A percentile compares a stretch with the other conserved stretches of the same genome.
Evolutionary conservation across 2,329 filamentous ascomycete species (phyloP).

Genomic region (Aspergillus aculeatinus): DNA sequence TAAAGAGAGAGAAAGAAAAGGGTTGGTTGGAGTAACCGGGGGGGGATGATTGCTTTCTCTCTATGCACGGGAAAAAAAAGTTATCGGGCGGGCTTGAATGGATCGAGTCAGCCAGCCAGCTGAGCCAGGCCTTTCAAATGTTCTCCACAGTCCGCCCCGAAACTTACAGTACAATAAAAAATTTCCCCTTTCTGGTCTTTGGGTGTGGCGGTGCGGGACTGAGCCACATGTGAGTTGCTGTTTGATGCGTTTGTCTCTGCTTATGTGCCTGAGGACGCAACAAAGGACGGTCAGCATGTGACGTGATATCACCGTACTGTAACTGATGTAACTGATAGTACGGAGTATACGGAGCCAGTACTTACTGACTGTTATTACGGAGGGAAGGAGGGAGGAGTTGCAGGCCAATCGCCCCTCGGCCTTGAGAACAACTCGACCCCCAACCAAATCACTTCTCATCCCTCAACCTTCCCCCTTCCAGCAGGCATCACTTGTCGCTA

Average conservation of each 20-base stretch:
- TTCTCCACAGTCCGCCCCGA: slow-evolving; percentile 14
- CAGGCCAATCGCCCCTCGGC: neutral
- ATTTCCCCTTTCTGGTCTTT: slow-evolving; percentile 14
- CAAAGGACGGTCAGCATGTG: slow-evolving; percentile 32
- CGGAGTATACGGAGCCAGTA: no score
- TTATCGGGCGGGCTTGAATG: slow-evolving; percentile 23
- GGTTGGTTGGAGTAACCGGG: slow-evolving; percentile 2
- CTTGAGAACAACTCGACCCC: neutral
- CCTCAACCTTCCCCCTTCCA: neutral
- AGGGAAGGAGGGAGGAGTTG: no score
- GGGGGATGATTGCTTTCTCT: neutral
- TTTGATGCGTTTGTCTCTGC: neutral
- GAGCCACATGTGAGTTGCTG: neutral
- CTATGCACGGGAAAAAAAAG: slow-evolving; percentile 19
- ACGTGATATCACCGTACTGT: slow-evolving; percentile 29
- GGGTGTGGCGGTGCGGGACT: slow-evolving; percentile 17
- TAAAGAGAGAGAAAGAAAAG: slow-evolving; percentile 12
- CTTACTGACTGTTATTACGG: no score
- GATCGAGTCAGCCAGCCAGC: neutral
- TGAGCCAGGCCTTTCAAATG: neutral
- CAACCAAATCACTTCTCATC: slow-evolving; percentile 11
- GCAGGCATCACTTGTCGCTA: neutral
- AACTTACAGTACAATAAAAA: slow-evolving; percentile 5
- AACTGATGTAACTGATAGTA: no score
- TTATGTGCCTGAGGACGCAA: slow-evolving; percentile 21